Percentiles rank a stretch among this genome's conserved stretches.
Conservation (phyloP, 306 rosid species). For the Pterocarpus macrocarpus region DNA sequence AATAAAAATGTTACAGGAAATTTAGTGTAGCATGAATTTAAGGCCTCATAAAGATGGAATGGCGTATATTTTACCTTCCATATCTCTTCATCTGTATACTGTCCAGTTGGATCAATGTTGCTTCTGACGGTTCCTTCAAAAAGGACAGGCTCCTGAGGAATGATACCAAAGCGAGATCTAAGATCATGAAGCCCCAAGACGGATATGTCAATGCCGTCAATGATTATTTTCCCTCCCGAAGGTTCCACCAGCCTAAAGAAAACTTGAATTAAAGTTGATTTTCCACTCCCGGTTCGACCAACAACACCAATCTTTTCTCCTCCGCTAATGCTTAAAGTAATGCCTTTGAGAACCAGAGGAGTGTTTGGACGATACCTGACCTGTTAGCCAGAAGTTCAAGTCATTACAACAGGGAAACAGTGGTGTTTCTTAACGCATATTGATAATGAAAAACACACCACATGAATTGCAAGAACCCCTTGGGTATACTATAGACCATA, state of each 20-base stretch:
- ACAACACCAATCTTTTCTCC: conserved; percentile 90
- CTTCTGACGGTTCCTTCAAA: conserved; percentile 88
- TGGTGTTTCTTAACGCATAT: neutral
- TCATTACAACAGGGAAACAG: neutral
- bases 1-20: neutral
- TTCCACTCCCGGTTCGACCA: conserved; percentile 88
- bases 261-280: conserved; percentile 82
- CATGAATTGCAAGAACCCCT: neutral
- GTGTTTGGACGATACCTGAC: conserved; percentile 83
- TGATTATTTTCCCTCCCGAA: conserved; percentile 68
- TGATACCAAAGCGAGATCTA: conserved; percentile 87
- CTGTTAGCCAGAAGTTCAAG: conserved; percentile 51
- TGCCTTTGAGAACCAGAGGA: conserved; percentile 79
- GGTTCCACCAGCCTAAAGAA: conserved; percentile 88
- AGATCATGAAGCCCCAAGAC: conserved; percentile 82
- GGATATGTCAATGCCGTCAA: conserved; percentile 71
- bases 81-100: conserved; percentile 71
- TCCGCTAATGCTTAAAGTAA: conserved; percentile 67
- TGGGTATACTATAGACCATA: neutral
- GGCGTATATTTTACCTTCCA: conserved; percentile 64
- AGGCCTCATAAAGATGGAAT: neutral
- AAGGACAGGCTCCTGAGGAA: conserved; percentile 93
- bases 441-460: neutral
- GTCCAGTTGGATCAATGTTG: conserved; percentile 75
- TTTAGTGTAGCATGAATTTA: neutral